A percentile compares a stretch with the other conserved stretches of the same genome.
These are phyloP conservation scores for Brassica rapa DNA, from an alignment of 345 rosid species.

Conservation along the genomic window DNA sequence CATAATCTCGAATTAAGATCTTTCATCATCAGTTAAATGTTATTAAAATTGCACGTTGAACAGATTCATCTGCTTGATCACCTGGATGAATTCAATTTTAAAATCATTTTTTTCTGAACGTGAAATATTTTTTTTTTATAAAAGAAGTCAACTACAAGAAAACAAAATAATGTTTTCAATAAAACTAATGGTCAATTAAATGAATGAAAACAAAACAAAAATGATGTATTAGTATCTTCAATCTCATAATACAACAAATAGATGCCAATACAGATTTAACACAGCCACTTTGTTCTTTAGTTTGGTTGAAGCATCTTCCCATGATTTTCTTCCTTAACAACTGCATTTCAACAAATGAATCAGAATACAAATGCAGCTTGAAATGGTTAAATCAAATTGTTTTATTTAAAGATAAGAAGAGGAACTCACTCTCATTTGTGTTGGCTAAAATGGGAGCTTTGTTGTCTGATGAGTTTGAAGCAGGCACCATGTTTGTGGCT, in stretches of 20 bases:
- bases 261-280: neutral
- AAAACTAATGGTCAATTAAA: neutral
- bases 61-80: conserved; percentile 23
- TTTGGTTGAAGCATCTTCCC: conserved; percentile 70
- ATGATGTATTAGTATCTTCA: neutral
- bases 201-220: neutral
- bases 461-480: conserved; percentile 48
- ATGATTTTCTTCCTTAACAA: conserved; percentile 53
- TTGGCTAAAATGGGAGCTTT: conserved; percentile 43
- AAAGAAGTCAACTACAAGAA: conserved; percentile 38
- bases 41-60: conserved; percentile 20
- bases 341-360: conserved; percentile 37
- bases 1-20: conserved; percentile 8
- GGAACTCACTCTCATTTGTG: conserved; percentile 50
- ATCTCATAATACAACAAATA: neutral
- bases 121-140: conserved; percentile 9
- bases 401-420: conserved; percentile 4
- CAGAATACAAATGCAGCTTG: neutral
- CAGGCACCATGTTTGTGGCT: conserved; percentile 52
- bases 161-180: neutral
- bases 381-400: neutral
- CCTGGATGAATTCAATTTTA: conserved; percentile 8
- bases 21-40: neutral
- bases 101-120: neutral
- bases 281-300: conserved; percentile 39